A percentile compares a stretch with the other conserved stretches of the same genome.
Evolutionary conservation across 164 flowering plant species (phyloP).

Genomic region (Annona squamosa): DNA sequence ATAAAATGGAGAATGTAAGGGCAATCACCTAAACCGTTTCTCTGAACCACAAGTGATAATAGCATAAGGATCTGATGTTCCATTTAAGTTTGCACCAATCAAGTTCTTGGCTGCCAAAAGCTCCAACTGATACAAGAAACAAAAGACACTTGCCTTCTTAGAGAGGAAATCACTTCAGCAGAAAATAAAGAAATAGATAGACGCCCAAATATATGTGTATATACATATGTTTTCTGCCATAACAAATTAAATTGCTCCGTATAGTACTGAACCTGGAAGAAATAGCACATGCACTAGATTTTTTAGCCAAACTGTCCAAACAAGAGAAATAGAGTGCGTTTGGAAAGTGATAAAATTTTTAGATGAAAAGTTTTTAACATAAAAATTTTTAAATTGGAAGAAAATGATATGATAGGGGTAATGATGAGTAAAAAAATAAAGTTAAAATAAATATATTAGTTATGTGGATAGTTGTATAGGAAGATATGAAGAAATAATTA

Average conservation of each 20-base stretch:
- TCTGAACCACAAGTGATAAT: conserved; percentile 88
- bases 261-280: not conserved
- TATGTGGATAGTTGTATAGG: no score
- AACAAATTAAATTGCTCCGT: not conserved
- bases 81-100: conserved; percentile 92
- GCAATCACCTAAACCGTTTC: conserved; percentile 84
- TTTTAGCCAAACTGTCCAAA: not conserved
- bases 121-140: conserved; percentile 48
- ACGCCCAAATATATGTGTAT: not conserved
- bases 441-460: no score
- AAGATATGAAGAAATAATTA: no score
- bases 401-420: no score
- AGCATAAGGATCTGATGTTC: conserved; percentile 99
- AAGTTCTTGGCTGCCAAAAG: conserved; percentile 96
- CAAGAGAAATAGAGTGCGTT: not conserved
- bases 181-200: no score
- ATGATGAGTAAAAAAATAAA: no score
- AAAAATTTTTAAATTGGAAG: no score
- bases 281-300: not conserved
- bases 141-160: not conserved
- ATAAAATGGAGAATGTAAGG: not conserved
- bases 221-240: not conserved
- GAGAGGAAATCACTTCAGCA: not conserved
- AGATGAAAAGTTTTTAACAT: no score
- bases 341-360: no score